Percentiles rank a stretch among this genome's conserved stretches.
Conservation (phyloP, 805 yeast genomes). For the Cyberlindnera mississippiensis region DNA sequence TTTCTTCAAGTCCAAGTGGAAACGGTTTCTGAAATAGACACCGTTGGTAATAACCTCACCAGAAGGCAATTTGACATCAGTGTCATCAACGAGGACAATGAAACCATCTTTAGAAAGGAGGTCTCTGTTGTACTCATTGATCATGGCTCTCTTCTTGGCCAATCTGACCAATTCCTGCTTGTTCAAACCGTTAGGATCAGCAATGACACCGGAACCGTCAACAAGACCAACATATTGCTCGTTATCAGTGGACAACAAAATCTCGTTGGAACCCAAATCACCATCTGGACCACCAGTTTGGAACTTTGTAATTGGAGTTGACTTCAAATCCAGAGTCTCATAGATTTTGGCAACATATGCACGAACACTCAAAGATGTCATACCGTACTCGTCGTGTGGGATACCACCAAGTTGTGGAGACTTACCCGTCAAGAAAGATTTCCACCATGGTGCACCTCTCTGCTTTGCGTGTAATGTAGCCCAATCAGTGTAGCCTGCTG, state of each 20-base stretch:
- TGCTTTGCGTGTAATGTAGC: conserved; percentile 89
- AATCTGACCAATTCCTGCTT: conserved; percentile 72
- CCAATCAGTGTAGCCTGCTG: conserved; percentile 95
- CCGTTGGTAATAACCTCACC: conserved; percentile 80
- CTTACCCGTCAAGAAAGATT: conserved; percentile 96
- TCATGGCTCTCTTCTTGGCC: conserved; percentile 74
- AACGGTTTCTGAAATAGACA: conserved; percentile 82
- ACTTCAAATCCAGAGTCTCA: conserved; percentile 62
- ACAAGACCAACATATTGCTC: conserved; percentile 86
- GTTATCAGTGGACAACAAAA: conserved; percentile 66
- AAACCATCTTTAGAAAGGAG: conserved; percentile 75
- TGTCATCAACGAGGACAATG: conserved; percentile 80
- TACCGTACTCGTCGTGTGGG: conserved; percentile 97
- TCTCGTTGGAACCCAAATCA: conserved; percentile 94
- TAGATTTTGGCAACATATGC: conserved; percentile 87
- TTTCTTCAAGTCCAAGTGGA: conserved; percentile 72
- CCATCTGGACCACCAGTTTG: conserved; percentile 99
- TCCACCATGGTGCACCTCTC: conserved; percentile 98
- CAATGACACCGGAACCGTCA: conserved; percentile 94
- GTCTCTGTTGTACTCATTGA: conserved; percentile 60
- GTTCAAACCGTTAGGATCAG: conserved; percentile 87
- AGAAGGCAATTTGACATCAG: conserved; percentile 66
- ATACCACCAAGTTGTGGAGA: conserved; percentile 91
- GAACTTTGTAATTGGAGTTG: conserved; percentile 63
- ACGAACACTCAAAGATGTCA: conserved; percentile 94